Evolutionary conservation across 306 rosid genomes (phyloP).

Genomic region (Sphenostylis stenocarpa): DNA sequence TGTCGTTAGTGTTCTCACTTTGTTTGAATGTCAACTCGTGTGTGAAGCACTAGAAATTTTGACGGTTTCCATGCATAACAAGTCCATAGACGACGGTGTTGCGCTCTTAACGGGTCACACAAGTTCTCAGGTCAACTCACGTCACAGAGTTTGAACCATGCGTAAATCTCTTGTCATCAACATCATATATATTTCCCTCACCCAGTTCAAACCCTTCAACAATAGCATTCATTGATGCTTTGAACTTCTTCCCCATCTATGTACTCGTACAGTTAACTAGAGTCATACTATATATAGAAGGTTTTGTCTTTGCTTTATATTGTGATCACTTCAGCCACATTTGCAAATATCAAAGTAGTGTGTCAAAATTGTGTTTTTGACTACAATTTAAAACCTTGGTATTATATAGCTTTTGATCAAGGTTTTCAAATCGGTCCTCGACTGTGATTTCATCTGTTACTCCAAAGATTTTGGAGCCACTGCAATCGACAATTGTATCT

Average conservation of each 20-base stretch:
- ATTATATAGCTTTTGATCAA: neutral
- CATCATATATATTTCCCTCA: neutral
- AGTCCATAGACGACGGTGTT: neutral
- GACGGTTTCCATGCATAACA: constrained; percentile 29
- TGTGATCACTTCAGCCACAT: neutral
- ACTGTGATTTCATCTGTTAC: neutral
- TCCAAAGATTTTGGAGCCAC: neutral
- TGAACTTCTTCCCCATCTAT: neutral
- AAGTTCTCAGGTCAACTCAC: constrained; percentile 27
- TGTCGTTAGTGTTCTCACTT: neutral
- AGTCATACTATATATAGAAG: too few species aligned
- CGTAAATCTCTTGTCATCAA: neutral
- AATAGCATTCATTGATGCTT: neutral
- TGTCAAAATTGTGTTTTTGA: neutral
- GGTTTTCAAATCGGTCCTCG: neutral
- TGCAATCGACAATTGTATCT: neutral
- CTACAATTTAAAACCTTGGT: neutral
- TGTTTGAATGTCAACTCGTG: neutral
- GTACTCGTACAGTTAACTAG: too few species aligned
- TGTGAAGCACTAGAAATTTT: neutral
- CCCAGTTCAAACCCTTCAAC: neutral
- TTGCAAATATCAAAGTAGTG: too few species aligned
- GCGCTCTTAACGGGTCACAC: neutral
- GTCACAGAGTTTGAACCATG: neutral
- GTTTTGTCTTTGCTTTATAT: neutral